phyloP scores from a whole-genome alignment of 2,329 filamentous ascomycete species.

The Aureobasidium melanogenum region DNA sequence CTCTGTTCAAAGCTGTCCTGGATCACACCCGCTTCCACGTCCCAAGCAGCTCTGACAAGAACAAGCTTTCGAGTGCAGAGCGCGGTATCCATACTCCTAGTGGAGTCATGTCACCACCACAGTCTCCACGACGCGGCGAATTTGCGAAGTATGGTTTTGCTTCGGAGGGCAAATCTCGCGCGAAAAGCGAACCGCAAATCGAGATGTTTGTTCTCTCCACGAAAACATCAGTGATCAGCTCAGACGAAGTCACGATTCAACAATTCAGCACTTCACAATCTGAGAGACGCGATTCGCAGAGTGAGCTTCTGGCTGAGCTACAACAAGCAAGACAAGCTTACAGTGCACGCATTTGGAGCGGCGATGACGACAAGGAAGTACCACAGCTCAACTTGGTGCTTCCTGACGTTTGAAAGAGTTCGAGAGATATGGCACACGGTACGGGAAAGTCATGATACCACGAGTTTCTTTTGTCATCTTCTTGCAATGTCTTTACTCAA shows the following conservation, averaged over 20 bases:
- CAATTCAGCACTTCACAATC: not conserved
- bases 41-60: not conserved
- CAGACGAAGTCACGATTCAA: not conserved
- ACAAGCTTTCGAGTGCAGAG: not conserved
- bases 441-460: not conserved
- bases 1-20: conserved; percentile 19
- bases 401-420: not conserved
- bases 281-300: not conserved
- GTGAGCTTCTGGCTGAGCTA: not conserved
- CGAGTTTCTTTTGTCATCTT: not conserved
- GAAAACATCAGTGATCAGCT: not conserved
- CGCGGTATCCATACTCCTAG: not conserved
- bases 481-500: not conserved
- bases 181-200: not conserved
- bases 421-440: not conserved
- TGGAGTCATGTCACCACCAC: not conserved
- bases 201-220: not conserved
- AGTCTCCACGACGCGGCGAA: not conserved
- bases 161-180: not conserved
- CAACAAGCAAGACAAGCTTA: not conserved
- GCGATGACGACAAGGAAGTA: not conserved
- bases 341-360: conserved; percentile 5
- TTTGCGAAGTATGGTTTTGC: conserved; percentile 1
- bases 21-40: not conserved
- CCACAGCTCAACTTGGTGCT: not conserved